These are phyloP conservation scores for Tulasnella calospora DNA, from an alignment of 768 basidiomycete genomes.

Conservation along the genomic window DNA sequence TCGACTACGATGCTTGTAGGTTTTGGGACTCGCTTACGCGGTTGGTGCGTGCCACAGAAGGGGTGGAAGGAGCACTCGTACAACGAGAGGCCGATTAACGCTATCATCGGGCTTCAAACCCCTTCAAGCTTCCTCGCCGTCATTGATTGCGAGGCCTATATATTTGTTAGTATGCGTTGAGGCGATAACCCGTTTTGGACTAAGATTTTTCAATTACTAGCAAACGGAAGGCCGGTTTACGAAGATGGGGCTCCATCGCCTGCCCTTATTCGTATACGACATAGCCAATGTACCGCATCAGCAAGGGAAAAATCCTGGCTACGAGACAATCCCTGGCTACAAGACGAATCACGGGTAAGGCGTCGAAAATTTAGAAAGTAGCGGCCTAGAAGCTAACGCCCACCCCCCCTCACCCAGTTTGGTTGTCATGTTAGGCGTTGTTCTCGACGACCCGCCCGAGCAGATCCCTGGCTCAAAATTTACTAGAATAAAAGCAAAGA, in stretches of 20 bases:
- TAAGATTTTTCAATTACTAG: background rate
- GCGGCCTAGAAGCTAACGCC: background rate
- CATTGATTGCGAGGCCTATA: slow-evolving; percentile 52
- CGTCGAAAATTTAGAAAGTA: background rate
- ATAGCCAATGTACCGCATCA: background rate
- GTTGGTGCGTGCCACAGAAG: slow-evolving; percentile 60
- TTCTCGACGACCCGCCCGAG: background rate
- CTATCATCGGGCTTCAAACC: slow-evolving; percentile 62
- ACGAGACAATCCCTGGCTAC: background rate
- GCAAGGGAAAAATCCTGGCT: background rate
- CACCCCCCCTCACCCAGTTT: background rate
- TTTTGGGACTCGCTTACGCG: background rate
- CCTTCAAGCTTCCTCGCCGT: slow-evolving; percentile 65
- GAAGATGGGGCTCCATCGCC: background rate
- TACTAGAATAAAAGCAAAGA: slow-evolving; percentile 55
- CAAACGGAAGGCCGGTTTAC: background rate
- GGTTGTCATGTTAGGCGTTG: background rate
- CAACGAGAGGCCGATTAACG: slow-evolving; percentile 38
- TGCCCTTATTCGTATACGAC: background rate
- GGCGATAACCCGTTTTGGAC: background rate
- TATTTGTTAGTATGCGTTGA: slow-evolving; percentile 12
- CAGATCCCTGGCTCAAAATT: slow-evolving; percentile 49
- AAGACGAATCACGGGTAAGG: background rate
- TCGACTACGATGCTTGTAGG: background rate
- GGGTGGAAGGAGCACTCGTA: slow-evolving; percentile 53